A percentile compares a stretch with the other conserved stretches of the same genome.
These are phyloP conservation scores for Ustilago hordei DNA, from an alignment of 1,284 basidiomycete species.

Conservation along the genomic window DNA sequence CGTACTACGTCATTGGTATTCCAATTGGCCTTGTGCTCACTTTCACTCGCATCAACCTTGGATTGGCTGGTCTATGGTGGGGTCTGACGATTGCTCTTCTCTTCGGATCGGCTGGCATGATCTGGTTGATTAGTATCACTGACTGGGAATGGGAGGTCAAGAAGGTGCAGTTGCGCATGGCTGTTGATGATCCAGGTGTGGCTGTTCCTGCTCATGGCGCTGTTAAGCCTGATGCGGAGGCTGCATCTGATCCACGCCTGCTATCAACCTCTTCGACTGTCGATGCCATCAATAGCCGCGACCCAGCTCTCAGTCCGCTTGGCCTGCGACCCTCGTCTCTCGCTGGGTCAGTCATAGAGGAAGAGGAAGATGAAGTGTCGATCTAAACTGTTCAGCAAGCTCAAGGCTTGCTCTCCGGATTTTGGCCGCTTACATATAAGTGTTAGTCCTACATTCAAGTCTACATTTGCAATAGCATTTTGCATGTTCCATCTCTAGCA, in stretches of 20 bases:
- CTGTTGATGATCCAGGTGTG: constrained; percentile 43
- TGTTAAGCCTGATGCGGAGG: constrained; percentile 38
- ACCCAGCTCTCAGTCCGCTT: constrained; percentile 30
- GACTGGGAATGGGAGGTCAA: constrained; percentile 70
- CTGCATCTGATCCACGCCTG: constrained; percentile 17
- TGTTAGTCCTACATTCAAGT: too few species aligned
- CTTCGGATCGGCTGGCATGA: constrained; percentile 69
- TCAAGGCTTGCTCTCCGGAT: too few species aligned
- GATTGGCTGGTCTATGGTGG: constrained; percentile 71
- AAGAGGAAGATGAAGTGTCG: constrained; percentile 37
- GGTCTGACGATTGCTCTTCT: constrained; percentile 71
- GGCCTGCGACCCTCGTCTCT: constrained; percentile 33
- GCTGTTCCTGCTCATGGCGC: constrained; percentile 9
- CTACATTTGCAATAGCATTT: too few species aligned
- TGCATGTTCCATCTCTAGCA: too few species aligned
- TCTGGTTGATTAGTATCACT: constrained; percentile 70
- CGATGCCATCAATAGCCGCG: constrained; percentile 38
- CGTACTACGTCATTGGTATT: constrained; percentile 72
- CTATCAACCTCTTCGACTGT: constrained; percentile 31
- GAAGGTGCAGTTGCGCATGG: constrained; percentile 56
- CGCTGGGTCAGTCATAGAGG: constrained; percentile 44
- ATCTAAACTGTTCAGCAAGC: constrained; percentile 5
- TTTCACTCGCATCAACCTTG: constrained; percentile 69
- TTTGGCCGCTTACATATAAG: too few species aligned
- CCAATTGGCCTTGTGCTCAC: constrained; percentile 72